phyloP scores from a whole-genome alignment of 164 flowering plant genomes.

The Berberis vulgaris region DNA sequence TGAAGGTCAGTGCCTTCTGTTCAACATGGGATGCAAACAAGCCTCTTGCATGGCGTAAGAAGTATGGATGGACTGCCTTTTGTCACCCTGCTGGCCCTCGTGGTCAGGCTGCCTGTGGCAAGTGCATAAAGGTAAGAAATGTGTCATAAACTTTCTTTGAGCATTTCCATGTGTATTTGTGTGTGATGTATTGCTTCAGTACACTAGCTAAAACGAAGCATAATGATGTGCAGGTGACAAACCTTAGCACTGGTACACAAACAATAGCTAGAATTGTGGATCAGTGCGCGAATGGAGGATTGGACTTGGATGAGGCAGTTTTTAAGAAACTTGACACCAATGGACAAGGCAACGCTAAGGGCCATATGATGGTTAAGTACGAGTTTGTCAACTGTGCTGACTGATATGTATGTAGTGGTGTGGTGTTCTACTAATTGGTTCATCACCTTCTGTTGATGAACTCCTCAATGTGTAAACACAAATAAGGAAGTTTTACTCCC shows the following conservation, averaged over 20 bases:
- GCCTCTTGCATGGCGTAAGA: conserved; percentile 33
- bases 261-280: conserved; percentile 63
- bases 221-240: conserved; percentile 23
- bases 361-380: conserved; percentile 24
- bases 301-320: conserved; percentile 54
- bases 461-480: too few relatives aligned
- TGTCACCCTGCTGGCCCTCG: conserved; percentile 34
- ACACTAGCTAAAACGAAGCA: too few relatives aligned
- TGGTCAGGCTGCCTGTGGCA: conserved; percentile 35
- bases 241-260: conserved; percentile 40
- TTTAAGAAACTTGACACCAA: conserved; percentile 47
- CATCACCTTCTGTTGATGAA: too few relatives aligned
- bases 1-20: conserved; percentile 33
- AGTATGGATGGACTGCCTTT: conserved; percentile 46
- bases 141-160: too few relatives aligned
- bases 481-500: background rate
- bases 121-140: conserved; percentile 25
- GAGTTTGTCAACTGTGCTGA: conserved; percentile 15
- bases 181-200: too few relatives aligned
- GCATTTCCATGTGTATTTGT: too few relatives aligned
- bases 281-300: conserved; percentile 74
- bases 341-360: conserved; percentile 37
- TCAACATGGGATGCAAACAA: conserved; percentile 43
- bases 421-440: too few relatives aligned
- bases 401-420: background rate